Percentiles rank a stretch among this genome's conserved stretches.
Conservation (phyloP, 805 yeast genomes). For the Grigorovia jiainica region DNA sequence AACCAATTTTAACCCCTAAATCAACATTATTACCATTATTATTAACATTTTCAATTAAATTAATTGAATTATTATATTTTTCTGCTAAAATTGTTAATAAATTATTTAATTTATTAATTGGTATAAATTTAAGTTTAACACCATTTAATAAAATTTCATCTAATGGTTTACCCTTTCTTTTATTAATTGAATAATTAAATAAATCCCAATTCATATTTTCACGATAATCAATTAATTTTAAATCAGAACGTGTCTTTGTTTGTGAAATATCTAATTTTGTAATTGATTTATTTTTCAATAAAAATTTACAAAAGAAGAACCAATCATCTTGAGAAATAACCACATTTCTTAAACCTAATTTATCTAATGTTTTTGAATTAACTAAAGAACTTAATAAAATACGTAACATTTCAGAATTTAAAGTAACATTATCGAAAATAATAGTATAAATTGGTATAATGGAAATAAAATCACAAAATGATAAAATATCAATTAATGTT, state of each 20-base stretch:
- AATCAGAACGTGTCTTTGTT: constrained; percentile 33
- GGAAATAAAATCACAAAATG: constrained; percentile 81
- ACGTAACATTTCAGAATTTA: constrained; percentile 68
- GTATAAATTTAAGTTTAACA: constrained; percentile 50
- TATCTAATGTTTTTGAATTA: constrained; percentile 56
- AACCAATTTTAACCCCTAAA: constrained; percentile 44
- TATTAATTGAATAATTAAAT: constrained; percentile 56
- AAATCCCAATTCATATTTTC: constrained; percentile 78
- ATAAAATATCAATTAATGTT: constrained; percentile 74
- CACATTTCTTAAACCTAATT: constrained; percentile 70
- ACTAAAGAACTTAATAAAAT: constrained; percentile 62
- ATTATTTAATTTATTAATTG: constrained; percentile 37
- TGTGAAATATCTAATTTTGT: constrained; percentile 64
- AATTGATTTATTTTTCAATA: constrained; percentile 51
- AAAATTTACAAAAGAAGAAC: constrained; percentile 67
- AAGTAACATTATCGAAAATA: constrained; percentile 66
- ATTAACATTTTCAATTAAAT: background rate
- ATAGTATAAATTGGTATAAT: constrained; percentile 74
- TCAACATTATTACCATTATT: background rate
- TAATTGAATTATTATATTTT: constrained; percentile 30
- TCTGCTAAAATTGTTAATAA: constrained; percentile 49
- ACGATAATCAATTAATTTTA: constrained; percentile 36
- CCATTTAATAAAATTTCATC: constrained; percentile 78
- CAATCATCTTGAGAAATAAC: constrained; percentile 66
- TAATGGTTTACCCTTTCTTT: constrained; percentile 52